Base-by-base conservation (phyloP, 148 eudicot species). In the Dysphania ambrosioides region DNA sequence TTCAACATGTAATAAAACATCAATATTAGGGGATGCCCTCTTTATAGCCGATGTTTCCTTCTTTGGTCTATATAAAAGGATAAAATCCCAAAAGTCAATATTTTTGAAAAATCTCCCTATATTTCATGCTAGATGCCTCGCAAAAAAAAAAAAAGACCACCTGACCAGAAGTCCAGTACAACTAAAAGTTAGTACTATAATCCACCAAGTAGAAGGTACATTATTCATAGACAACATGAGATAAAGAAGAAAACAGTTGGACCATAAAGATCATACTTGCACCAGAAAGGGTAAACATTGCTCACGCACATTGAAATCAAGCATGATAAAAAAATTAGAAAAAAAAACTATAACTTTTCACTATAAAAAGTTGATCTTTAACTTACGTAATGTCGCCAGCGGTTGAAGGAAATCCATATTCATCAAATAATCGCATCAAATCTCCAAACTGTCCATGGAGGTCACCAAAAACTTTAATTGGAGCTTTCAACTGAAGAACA, bases 371-470 rank as follows among this genome's bases (percentile, higher is more conserved):
- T n/a, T 31, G 23, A 47, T 24, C 1, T 65, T 34, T 68, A 74
- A 75, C 93, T 85, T 82, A 95, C 98, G 93, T 92, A 55, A 95
- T 90, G 83, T 95, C 98, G 77, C 98, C 97, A 42, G 97, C 96
- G 70, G 98, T 79, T 42, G 98, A 92, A 85, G 98, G 98, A 83
- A 88, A 92, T 72, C 98, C 98, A 84, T 95, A 95, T 87, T 95
- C 98, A 77, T 95, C 97, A 82, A 95, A 95, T 65, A 92, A 80
- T 47, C 98, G 91, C 98, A 95, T 95, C 68, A 95, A 73, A 79
- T 95, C 98, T 75, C 97, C 98, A 77, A 90, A 95, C 69, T 95
- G 98, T 68, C 98, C 98, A 82, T 95, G 98, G 64, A 95, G 98
- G 83, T 95, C 98, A 78, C 98, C 98, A 77, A 95, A 95, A 65